Percentiles rank a stretch among this genome's conserved stretches.
phyloP scores from a whole-genome alignment of 2,329 filamentous ascomycete species.

The Ophiostoma himal-ulmi region DNA sequence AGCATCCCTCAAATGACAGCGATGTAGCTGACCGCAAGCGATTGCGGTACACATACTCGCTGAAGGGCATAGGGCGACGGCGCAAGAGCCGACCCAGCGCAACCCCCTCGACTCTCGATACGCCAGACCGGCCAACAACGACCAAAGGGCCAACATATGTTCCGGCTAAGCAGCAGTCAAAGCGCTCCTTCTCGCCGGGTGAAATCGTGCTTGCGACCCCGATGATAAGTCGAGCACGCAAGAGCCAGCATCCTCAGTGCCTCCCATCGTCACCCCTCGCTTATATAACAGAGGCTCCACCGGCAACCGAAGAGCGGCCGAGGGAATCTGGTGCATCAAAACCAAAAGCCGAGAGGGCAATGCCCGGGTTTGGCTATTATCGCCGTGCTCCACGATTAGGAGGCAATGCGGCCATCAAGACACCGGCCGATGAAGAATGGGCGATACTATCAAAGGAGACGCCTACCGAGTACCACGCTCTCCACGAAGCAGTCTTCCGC shows the following conservation, averaged over 20 bases:
- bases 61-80: conserved; percentile 21
- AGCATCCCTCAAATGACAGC: not conserved
- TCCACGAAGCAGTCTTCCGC: conserved; percentile 43
- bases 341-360: not conserved
- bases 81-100: not conserved
- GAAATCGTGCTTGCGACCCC: conserved; percentile 33
- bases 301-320: not conserved
- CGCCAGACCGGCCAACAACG: not conserved
- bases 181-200: conserved; percentile 21
- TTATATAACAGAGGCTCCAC: not conserved
- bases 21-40: conserved; percentile 22
- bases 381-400: not conserved
- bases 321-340: not conserved
- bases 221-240: conserved; percentile 31
- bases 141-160: not conserved
- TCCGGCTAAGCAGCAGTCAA: conserved; percentile 9
- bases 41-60: conserved; percentile 28
- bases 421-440: conserved; percentile 35
- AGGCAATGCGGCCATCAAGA: conserved; percentile 17
- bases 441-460: conserved; percentile 32
- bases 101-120: not conserved
- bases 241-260: conserved; percentile 23
- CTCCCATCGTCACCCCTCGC: conserved; percentile 30
- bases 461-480: conserved; percentile 31
- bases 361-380: conserved; percentile 13